These are phyloP conservation scores for Tremella yokohamensis DNA, from an alignment of 768 basidiomycete genomes.

Conservation along the genomic window DNA sequence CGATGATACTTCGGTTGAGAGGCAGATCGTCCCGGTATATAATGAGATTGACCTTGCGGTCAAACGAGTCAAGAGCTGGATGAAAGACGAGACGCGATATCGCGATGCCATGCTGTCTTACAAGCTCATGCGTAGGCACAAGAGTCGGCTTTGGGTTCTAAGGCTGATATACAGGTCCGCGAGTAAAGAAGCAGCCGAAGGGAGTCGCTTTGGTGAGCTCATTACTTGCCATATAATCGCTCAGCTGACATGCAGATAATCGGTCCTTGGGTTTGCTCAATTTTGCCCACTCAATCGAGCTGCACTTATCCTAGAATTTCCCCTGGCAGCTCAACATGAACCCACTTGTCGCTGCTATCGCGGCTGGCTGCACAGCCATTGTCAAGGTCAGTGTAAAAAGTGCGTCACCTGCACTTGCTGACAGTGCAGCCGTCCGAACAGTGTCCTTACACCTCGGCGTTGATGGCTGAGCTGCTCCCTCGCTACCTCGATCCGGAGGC, in stretches of 20 bases:
- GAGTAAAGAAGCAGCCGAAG: conserved; percentile 49
- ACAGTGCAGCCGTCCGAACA: conserved; percentile 47
- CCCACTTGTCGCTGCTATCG: conserved; percentile 47
- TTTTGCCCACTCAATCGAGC: background rate
- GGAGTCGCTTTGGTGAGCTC: conserved; percentile 39
- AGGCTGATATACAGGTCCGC: conserved; percentile 21
- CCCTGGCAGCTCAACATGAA: conserved; percentile 44
- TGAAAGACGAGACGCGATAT: conserved; percentile 41
- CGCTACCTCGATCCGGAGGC: conserved; percentile 45
- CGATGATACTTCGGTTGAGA: conserved; percentile 1
- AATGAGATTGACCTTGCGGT: conserved; percentile 48
- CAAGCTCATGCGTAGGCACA: conserved; percentile 40
- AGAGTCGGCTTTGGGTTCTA: background rate
- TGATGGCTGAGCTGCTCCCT: conserved; percentile 40
- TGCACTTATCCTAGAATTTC: conserved; percentile 35
- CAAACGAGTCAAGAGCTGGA: conserved; percentile 41
- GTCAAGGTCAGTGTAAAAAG: conserved; percentile 38
- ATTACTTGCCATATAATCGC: background rate
- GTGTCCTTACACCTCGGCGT: conserved; percentile 35
- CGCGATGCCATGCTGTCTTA: conserved; percentile 41
- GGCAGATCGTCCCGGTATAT: conserved; percentile 29
- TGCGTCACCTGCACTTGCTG: background rate
- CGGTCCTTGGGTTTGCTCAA: conserved; percentile 40
- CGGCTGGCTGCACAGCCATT: conserved; percentile 50
- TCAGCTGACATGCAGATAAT: conserved; percentile 28